Base-by-base conservation (phyloP, 768 basidiomycete species). In the Podaxis mareebaensis region DNA sequence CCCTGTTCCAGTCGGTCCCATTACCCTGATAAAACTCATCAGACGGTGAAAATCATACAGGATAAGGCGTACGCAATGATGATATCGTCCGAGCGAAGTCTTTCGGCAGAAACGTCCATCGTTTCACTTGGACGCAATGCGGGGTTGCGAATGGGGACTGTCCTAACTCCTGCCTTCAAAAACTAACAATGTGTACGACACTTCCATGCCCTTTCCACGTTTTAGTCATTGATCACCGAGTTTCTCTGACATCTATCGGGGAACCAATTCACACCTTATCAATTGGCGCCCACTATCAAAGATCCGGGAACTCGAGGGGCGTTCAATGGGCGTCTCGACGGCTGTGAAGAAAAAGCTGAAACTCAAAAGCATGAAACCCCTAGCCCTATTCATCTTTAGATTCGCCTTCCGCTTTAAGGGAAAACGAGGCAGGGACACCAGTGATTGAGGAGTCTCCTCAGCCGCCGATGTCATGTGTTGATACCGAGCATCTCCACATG, bases 31-130 rank as follows among this genome's bases (percentile, higher is more conserved):
- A 38, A 20, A 39, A 6, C 20, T 22, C 12, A 12, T 51, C 5
- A 51, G 49, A 51, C 22, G 24, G 20, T 13, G 26, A 24, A 17
- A 20, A 61, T 36, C 20, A 40, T 40, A n/a, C 24, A 2, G 24
- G 20, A 15, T 11, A 13, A 22, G 3, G 24, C 60, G 17, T 53
- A 65, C 61, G 61, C 60, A 44, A 65, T 62, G 13, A 65, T 48
- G 39, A 58, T 58, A 20, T 62, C 59, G 11, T 24, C 36, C 20
- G 58, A 51, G 10, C n/a, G 22, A 22, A 59, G 33, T 6, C 17
- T 51, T 6, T 38, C 33, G 3, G 17, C 3, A 30, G 44, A 2
- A 11, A 59, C 20, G 8, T 33, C 30, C 30, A 6, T 49, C 49
- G 48, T 52, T 15, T 10, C 24, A 7, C 5, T n/a, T 8, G 22